A percentile compares a stretch with the other conserved stretches of the same genome.
Evolutionary conservation across 2,329 filamentous ascomycete species (phyloP).

Genomic region (Phyllosticta paracitricarpa): DNA sequence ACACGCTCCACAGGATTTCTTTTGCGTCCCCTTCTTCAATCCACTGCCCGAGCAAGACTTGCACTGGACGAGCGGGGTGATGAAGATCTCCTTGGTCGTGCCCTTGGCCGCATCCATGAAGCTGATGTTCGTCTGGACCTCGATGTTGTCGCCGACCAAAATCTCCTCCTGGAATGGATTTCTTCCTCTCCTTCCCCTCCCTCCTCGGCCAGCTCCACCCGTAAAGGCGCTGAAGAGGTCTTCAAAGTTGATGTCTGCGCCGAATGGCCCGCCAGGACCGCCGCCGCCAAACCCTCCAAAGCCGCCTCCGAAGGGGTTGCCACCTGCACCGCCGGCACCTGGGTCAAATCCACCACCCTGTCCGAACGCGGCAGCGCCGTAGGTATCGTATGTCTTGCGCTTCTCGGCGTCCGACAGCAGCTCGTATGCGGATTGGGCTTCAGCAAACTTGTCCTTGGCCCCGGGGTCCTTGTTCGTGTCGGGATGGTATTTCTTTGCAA

Average conservation of each 20-base stretch:
- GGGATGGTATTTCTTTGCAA: constrained; percentile 95
- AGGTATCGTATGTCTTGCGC: constrained; percentile 84
- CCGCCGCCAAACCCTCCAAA: constrained; percentile 43
- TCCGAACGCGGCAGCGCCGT: constrained; percentile 68
- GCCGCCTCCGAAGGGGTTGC: constrained; percentile 52
- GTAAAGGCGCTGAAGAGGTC: constrained; percentile 87
- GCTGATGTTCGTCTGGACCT: constrained; percentile 83
- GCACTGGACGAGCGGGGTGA: constrained; percentile 73
- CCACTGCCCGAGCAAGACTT: constrained; percentile 75
- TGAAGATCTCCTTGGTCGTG: constrained; percentile 73
- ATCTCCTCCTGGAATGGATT: constrained; percentile 71
- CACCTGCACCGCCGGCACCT: constrained; percentile 50
- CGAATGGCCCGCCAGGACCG: constrained; percentile 46
- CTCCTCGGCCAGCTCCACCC: constrained; percentile 38
- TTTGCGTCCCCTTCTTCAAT: constrained; percentile 68
- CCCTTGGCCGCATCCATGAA: constrained; percentile 97
- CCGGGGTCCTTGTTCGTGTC: constrained; percentile 92
- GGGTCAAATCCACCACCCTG: constrained; percentile 58
- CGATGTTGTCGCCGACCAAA: constrained; percentile 89
- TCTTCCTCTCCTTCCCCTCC: constrained; percentile 42
- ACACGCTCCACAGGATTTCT: constrained; percentile 66
- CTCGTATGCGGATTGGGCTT: constrained; percentile 91
- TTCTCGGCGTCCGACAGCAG: constrained; percentile 87
- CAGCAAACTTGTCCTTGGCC: constrained; percentile 92
- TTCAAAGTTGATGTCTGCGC: constrained; percentile 85